A percentile compares a stretch with the other conserved stretches of the same genome.
Evolutionary conservation across 768 basidiomycete species (phyloP).

Genomic region (Trametes punicea): DNA sequence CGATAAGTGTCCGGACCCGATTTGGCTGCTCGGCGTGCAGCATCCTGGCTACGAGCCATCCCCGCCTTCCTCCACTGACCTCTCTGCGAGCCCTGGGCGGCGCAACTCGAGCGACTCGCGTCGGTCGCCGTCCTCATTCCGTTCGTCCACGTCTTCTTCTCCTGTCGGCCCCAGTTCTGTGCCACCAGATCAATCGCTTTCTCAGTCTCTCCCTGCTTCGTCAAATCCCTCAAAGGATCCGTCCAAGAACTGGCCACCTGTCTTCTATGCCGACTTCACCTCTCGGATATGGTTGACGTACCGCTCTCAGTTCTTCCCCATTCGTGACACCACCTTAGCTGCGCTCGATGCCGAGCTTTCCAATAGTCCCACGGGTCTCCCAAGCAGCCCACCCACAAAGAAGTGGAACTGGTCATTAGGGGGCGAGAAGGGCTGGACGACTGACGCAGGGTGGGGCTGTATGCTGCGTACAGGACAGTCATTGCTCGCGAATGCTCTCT

Average conservation of each 20-base stretch:
- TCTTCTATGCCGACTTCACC: conserved; percentile 87
- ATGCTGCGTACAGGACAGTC: conserved; percentile 89
- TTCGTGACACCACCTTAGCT: conserved; percentile 57
- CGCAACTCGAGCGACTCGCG: conserved; percentile 39
- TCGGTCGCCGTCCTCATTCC: conserved; percentile 42
- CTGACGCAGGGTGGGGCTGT: conserved; percentile 88
- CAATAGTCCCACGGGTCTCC: conserved; percentile 16
- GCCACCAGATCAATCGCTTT: conserved; percentile 30
- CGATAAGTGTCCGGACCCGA: conserved; percentile 76
- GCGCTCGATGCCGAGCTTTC: conserved; percentile 38
- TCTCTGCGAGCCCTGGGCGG: conserved; percentile 29
- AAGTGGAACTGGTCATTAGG: conserved; percentile 62
- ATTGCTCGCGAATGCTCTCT: conserved; percentile 75
- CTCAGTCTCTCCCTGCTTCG: conserved; percentile 37
- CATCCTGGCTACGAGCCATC: conserved; percentile 69
- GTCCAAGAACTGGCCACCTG: conserved; percentile 65
- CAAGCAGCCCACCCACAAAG: conserved; percentile 41
- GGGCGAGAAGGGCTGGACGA: conserved; percentile 78
- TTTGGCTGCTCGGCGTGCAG: conserved; percentile 86
- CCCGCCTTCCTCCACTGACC: conserved; percentile 28
- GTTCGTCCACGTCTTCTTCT: conserved; percentile 43
- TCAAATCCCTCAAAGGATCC: conserved; percentile 37
- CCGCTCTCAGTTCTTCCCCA: conserved; percentile 80
- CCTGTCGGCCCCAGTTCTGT: conserved; percentile 29
- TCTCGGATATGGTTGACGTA: conserved; percentile 91